A percentile compares a stretch with the other conserved stretches of the same genome.
phyloP scores from a whole-genome alignment of 306 rosid species.

The barrel medic (Medicago truncatula) region MtrunA17r5.0-ANR NC_053045.1:61330001-61330500 shows the following conservation, averaged over 20 bases:
- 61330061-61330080: constrained; percentile 58
- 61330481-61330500: constrained; percentile 94
- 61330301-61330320: constrained; percentile 71
- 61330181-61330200: constrained; percentile 83
- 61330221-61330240: constrained; percentile 73
- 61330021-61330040: constrained; percentile 54
- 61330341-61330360: constrained; percentile 69
- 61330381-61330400: constrained; percentile 43
- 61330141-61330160: constrained; percentile 81
- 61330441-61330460: constrained; percentile 84
- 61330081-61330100: constrained; percentile 55
- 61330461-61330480: constrained; percentile 86
- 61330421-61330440: constrained; percentile 96
- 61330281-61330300: constrained; percentile 59
- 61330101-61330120: background rate
- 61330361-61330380: constrained; percentile 68
- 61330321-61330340: constrained; percentile 81
- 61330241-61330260: constrained; percentile 74
- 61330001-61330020: constrained; percentile 29
- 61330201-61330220: constrained; percentile 65
- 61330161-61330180: constrained; percentile 72
- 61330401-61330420: constrained; percentile 83
- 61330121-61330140: constrained; percentile 60
- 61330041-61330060: constrained; percentile 56
- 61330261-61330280: constrained; percentile 77